Conservation (phyloP, 495 filamentous ascomycete species). For the Penicillium cataractarum region DNA sequence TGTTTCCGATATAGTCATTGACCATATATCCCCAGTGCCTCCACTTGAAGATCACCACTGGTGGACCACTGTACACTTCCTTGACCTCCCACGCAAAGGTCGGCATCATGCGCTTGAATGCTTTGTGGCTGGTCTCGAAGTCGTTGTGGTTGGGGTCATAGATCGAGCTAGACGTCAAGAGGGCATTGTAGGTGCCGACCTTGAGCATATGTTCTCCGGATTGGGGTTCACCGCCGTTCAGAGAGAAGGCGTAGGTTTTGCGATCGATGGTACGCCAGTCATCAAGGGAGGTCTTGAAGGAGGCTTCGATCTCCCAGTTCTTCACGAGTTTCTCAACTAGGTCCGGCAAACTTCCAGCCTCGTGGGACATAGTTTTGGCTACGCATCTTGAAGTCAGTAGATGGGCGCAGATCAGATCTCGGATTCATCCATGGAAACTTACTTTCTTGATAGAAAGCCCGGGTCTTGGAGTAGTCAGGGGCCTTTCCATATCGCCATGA, state of each 20-base stretch:
- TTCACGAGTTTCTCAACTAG: slow-evolving; percentile 72
- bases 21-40: slow-evolving; percentile 68
- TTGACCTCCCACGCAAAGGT: slow-evolving; percentile 71
- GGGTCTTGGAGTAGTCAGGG: slow-evolving; percentile 64
- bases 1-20: slow-evolving; percentile 63
- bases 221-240: background rate
- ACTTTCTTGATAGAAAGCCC: slow-evolving; percentile 55
- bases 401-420: background rate
- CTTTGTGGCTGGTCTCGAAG: slow-evolving; percentile 64
- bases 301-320: slow-evolving; percentile 74
- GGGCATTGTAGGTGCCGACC: slow-evolving; percentile 69
- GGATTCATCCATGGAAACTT: slow-evolving; percentile 55
- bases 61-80: slow-evolving; percentile 65
- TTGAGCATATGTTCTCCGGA: slow-evolving; percentile 57
- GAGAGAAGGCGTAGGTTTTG: background rate
- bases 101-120: slow-evolving; percentile 72
- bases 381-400: background rate
- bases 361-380: slow-evolving; percentile 41
- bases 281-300: slow-evolving; percentile 60
- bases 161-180: slow-evolving; percentile 62
- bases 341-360: slow-evolving; percentile 55
- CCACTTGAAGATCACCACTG: slow-evolving; percentile 63
- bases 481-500: slow-evolving; percentile 62
- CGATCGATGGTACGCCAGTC: slow-evolving; percentile 66
- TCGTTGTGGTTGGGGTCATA: slow-evolving; percentile 61